These are phyloP conservation scores for Sporothrix schenckii DNA, from an alignment of 2,329 filamentous ascomycete species.

Conservation along the genomic window DNA sequence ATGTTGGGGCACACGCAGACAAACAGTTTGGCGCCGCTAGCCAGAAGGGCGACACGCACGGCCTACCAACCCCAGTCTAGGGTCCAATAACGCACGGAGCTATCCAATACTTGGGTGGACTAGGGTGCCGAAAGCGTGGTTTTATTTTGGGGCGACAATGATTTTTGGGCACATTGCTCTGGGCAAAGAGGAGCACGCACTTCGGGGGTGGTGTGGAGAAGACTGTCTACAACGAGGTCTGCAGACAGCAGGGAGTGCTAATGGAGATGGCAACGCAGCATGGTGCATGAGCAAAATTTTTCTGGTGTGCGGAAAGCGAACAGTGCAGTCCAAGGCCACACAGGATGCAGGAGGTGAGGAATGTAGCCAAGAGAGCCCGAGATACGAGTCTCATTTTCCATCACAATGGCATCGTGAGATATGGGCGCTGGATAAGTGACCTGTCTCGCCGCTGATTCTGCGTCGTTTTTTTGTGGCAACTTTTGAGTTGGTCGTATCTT, in stretches of 20 bases:
- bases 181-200: slow-evolving; percentile 1
- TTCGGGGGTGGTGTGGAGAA: slow-evolving; percentile 7
- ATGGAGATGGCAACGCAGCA: slow-evolving; percentile 18
- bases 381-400: background rate
- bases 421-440: slow-evolving; percentile 5
- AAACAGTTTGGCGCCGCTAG: slow-evolving; percentile 24
- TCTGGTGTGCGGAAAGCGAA: slow-evolving; percentile 16
- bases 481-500: background rate
- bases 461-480: background rate
- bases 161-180: slow-evolving; percentile 8
- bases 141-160: slow-evolving; percentile 25
- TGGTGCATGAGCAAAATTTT: slow-evolving; percentile 22
- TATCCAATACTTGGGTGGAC: slow-evolving; percentile 30
- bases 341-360: background rate
- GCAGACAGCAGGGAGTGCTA: slow-evolving; percentile 8
- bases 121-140: slow-evolving; percentile 13
- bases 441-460: slow-evolving; percentile 4
- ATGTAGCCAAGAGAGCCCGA: background rate
- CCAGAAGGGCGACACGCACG: slow-evolving; percentile 8
- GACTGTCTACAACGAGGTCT: background rate
- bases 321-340: slow-evolving; percentile 2
- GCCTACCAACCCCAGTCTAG: slow-evolving; percentile 24
- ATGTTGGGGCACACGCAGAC: background rate
- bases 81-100: slow-evolving; percentile 33
- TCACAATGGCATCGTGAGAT: slow-evolving; percentile 14